Base-by-base conservation (phyloP, 257 asterid genomes). In the Forsythia suspensa region DNA sequence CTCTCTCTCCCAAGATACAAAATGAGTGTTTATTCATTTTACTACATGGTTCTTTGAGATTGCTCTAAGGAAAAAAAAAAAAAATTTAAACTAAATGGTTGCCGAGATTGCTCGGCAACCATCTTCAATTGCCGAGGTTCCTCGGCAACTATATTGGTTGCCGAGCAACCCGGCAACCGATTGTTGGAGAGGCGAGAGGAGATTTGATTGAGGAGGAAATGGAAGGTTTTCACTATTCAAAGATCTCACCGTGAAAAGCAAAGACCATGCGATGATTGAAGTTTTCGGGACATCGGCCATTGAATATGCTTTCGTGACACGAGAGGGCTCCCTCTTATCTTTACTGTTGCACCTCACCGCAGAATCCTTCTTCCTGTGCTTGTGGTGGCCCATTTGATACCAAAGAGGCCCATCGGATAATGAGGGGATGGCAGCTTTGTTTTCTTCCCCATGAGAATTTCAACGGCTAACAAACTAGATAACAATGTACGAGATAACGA, bases 341-440 rank as follows among this genome's bases (percentile, higher is more conserved):
- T 92, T 41, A 85, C 88, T 81, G 84, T 82, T 29, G 92, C 84
- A 59, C 90, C 89, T 41, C n/a, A 87, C 65, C 13, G 92, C 76
- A 16, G 99, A 84, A 80, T 88, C 79, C 92, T 80, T 80, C 85
- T 90, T 66, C 94, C 92, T 11, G 94, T 82, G 87, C 89, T 91
- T 61, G 87, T 77, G 12, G 96, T 88, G 78, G 97, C 96, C 99
- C 99, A 95, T 77, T 87, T 90, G 75, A 95, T 95, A 46, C 97
- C 95, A 59, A 93, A 90, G 34, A 96, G 91, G 39, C 97, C 93
- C 86, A 85, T 88, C 74, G 81, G 79, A 80, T 86, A 72, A 51
- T 80, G 85, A 24, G 93, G 77, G 2, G 94, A 90, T 70, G 84
- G 94, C 70, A 91, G 46, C 81, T 82, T 87, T 77, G 93, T 91